These are phyloP conservation scores for Candida yuanshanica DNA, from an alignment of 805 yeast species.

Conservation along the genomic window DNA sequence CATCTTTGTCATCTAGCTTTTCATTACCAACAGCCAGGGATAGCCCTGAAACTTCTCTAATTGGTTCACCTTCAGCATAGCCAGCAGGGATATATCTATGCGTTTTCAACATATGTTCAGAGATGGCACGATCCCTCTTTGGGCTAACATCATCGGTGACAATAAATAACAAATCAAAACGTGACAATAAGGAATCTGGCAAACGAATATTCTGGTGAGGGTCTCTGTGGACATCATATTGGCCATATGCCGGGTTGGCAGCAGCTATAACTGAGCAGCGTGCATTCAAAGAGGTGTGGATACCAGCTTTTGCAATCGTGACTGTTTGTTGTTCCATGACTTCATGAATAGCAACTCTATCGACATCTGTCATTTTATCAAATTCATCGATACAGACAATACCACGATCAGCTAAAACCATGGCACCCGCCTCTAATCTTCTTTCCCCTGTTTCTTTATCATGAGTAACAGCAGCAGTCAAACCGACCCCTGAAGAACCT, in stretches of 20 bases:
- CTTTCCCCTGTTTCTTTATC: conserved; percentile 97
- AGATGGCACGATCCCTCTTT: conserved; percentile 73
- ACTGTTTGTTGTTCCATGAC: conserved; percentile 99
- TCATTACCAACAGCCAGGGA: conserved; percentile 79
- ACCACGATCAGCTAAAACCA: conserved; percentile 97
- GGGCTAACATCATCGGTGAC: conserved; percentile 94
- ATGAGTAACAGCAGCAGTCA: conserved; percentile 96
- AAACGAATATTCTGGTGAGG: conserved; percentile 95
- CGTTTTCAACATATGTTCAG: conserved; percentile 93
- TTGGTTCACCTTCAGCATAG: conserved; percentile 86
- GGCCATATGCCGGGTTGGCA: conserved; percentile 96
- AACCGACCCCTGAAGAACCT: conserved; percentile 99
- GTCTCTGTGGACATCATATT: conserved; percentile 90
- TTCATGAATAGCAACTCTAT: conserved; percentile 97
- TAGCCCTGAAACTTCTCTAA: conserved; percentile 67
- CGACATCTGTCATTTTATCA: conserved; percentile 95
- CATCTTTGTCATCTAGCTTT: conserved; percentile 45
- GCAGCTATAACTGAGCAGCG: conserved; percentile 97
- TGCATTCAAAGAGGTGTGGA: conserved; percentile 93
- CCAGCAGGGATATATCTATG: conserved; percentile 89
- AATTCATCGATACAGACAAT: conserved; percentile 98
- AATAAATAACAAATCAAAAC: conserved; percentile 92
- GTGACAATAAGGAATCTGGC: conserved; percentile 93
- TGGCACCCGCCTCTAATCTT: conserved; percentile 96
- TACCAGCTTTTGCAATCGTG: conserved; percentile 96